Base-by-base conservation (phyloP, 106 monocot genomes). In the Acorus calamus region DNA sequence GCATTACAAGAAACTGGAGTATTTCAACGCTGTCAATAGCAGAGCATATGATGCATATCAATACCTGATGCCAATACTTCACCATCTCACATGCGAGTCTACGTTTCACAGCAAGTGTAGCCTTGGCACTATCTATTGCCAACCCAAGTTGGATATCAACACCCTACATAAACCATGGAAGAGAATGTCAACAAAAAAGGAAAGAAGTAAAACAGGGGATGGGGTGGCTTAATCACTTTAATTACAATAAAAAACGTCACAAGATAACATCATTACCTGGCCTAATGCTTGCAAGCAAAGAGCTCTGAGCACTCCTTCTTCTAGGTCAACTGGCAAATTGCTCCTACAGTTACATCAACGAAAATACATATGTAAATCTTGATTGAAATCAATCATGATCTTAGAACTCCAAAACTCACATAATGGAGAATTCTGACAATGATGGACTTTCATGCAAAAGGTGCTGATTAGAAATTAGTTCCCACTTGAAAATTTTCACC, bases 41-140 rank as follows among this genome's bases (percentile, higher is more conserved):
- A 47, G 1, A 71, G 12, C 6, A 53, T 28, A 28, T 28, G 28
- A 28, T 28, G 2, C 8, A 60, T 52, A 6, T 4, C 11, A 56
- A 52, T 81, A 96, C 86, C 84, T 92, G 82, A 2, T 84, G 75
- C 84, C 87, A 92, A 59, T 74, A 88, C 66, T 92, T 87, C 14
- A 80, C 73, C 92, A 92, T 92, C 62, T 92, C 92, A 67, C 92
- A 92, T 60, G 92, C 92, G 46, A 92, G 70, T 61, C 92, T 77
- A 62, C 92, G 64, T 68, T 92, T 92, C 63, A 92, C 92, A 13
- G 87, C 87, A 92, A n/a, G 59, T 59, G 92, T 92, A 44, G 92
- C 92, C 65, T 83, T 87, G 11, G 84, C 87, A 69, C 82, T 85
- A 46, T 84, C 87, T 71, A 92, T 88, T 61, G 92, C 92, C 77